Evolutionary conservation across 257 asterid genomes (phyloP).

Genomic region (Leonotis leonurus): DNA sequence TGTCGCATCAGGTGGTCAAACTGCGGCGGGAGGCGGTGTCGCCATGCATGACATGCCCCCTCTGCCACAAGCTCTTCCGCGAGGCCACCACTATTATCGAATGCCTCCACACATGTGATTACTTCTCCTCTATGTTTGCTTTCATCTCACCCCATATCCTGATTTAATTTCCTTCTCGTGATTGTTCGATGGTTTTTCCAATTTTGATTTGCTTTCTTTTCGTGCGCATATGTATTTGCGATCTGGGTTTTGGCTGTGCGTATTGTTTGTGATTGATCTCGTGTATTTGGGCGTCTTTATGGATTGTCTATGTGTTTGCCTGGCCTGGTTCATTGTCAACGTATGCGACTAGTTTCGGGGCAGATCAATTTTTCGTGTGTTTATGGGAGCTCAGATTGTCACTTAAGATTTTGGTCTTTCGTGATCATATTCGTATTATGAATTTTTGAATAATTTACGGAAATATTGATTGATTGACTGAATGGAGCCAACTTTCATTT

Average conservation of each 20-base stretch:
- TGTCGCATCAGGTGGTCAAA: slow-evolving; percentile 35
- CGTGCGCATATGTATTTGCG: too few species aligned
- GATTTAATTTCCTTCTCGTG: slow-evolving; percentile 12
- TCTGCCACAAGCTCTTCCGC: slow-evolving; percentile 48
- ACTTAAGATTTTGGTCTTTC: too few species aligned
- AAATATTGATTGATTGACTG: slow-evolving; percentile 1
- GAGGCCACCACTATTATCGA: slow-evolving; percentile 56
- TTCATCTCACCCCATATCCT: too few species aligned
- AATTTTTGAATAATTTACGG: neutral
- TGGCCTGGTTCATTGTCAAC: neutral
- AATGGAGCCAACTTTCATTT: neutral
- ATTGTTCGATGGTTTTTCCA: neutral
- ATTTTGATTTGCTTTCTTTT: slow-evolving; percentile 1
- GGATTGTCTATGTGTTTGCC: neutral
- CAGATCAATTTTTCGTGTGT: neutral
- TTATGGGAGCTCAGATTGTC: slow-evolving; percentile 14
- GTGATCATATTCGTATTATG: slow-evolving; percentile 10
- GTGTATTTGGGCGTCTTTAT: slow-evolving; percentile 8
- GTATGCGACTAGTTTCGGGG: slow-evolving; percentile 7
- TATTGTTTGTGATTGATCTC: slow-evolving; percentile 19
- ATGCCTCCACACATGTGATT: slow-evolving; percentile 56
- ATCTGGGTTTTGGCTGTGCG: slow-evolving; percentile 19
- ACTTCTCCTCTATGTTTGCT: neutral
- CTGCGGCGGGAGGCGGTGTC: slow-evolving; percentile 39
- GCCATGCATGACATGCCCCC: slow-evolving; percentile 61